phyloP scores from a whole-genome alignment of 2,329 filamentous ascomycete genomes.

The Triangularia setosa region DNA sequence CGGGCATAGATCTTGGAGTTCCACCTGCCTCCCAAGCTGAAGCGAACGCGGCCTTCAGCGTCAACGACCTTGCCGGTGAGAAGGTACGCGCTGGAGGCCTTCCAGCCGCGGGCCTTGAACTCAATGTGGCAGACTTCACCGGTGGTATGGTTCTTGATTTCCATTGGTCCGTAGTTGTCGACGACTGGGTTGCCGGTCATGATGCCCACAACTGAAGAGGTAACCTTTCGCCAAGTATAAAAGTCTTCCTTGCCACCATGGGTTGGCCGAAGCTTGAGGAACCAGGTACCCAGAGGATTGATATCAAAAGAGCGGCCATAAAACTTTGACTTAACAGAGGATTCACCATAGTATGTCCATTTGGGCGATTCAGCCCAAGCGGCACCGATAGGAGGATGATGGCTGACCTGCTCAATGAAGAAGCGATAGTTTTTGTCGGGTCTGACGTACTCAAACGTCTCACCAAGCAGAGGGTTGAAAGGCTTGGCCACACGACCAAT shows the following conservation, averaged over 20 bases:
- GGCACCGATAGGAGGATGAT: slow-evolving; percentile 92
- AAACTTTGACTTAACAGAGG: slow-evolving; percentile 92
- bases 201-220: slow-evolving; percentile 94
- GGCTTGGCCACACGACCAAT: slow-evolving; percentile 96
- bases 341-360: slow-evolving; percentile 98
- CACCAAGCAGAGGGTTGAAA: slow-evolving; percentile 92
- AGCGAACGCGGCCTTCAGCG: slow-evolving; percentile 71
- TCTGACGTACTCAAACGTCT: slow-evolving; percentile 93
- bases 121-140: slow-evolving; percentile 86
- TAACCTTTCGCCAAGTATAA: slow-evolving; percentile 99
- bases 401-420: slow-evolving; percentile 97
- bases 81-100: slow-evolving; percentile 85
- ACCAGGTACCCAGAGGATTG: slow-evolving; percentile 95
- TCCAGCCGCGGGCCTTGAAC: slow-evolving; percentile 96
- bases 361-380: slow-evolving; percentile 87
- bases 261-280: slow-evolving; percentile 75
- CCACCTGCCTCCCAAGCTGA: slow-evolving; percentile 92
- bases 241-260: slow-evolving; percentile 75
- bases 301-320: slow-evolving; percentile 97
- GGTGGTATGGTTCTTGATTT: slow-evolving; percentile 95
- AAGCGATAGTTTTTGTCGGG: slow-evolving; percentile 98
- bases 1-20: slow-evolving; percentile 96
- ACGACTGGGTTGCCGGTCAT: slow-evolving; percentile 94
- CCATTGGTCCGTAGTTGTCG: slow-evolving; percentile 98
- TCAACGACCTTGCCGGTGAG: slow-evolving; percentile 84